Base-by-base conservation (phyloP, 345 rosid genomes). In the Orychophragmus violaceus region DNA sequence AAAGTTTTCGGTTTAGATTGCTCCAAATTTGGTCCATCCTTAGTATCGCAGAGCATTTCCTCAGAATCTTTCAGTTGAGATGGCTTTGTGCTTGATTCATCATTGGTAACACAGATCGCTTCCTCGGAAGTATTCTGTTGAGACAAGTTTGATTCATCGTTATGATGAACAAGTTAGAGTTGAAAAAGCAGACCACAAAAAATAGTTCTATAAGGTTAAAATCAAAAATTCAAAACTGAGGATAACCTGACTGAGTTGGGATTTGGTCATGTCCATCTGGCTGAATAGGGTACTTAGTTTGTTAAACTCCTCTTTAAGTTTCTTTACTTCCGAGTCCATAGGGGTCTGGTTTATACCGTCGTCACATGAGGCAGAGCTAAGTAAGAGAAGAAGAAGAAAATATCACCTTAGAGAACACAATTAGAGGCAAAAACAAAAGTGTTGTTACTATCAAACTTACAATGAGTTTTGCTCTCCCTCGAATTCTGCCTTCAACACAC, bases 231-330 rank as follows among this genome's bases (percentile, higher is more conserved):
- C 16, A 21, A 44, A 36, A 14, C 25, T 29, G 1, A 46, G 11
- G 32, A 70, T 66, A 59, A 81, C 91, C 82, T 81, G 82, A 70
- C 50, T 71, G 35, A 74, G 77, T 59, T 80, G 82, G 45, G 82
- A 55, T 74, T 80, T 90, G 18, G 82, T 68, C 70, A 74, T 65
- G 68, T 81, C 89, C 75, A 88, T 66, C 73, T 88, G 94, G 74
- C 85, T 81, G 59, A 85, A 78, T 30, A 88, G 36, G 70, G 74
- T 58, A 70, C 84, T 79, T 17, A 90, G 78, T 69, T 77, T 83
- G 37, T 80, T 57, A 37, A 90, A 70, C 39, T 94, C 92, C 58
- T 83, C 92, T 77, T 85, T 87, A 27, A 88, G 80, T 50, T 83
- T 90, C 75, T 66, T 76, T 48, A 94, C 73, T 70, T 85, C 96